Percentiles rank a stretch among this genome's conserved stretches.
phyloP scores from a whole-genome alignment of 2,329 filamentous ascomycete genomes.

The Xylaria polymorpha region DNA sequence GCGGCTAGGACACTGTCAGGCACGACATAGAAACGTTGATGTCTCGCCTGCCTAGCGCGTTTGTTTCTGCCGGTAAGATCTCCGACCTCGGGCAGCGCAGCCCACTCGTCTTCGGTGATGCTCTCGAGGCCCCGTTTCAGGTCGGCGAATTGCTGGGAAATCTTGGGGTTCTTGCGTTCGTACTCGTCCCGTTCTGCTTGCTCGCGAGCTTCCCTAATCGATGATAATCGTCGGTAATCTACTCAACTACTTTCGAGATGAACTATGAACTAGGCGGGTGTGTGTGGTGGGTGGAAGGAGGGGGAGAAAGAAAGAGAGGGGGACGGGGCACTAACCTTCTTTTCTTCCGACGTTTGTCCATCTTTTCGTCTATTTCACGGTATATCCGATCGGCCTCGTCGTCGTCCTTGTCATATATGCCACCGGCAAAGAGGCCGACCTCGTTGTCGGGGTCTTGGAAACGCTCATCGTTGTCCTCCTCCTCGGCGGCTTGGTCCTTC shows the following conservation, averaged over 20 bases:
- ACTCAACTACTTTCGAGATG: conserved; percentile 70
- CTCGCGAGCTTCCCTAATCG: conserved; percentile 91
- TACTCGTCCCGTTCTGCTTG: conserved; percentile 91
- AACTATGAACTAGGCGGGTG: conserved; percentile 74
- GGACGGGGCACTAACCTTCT: conserved; percentile 77
- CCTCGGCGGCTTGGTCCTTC: conserved; percentile 76
- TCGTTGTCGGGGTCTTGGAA: conserved; percentile 98
- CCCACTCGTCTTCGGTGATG: conserved; percentile 96
- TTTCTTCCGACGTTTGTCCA: conserved; percentile 87
- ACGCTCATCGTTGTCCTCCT: conserved; percentile 80
- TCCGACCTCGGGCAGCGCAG: conserved; percentile 92
- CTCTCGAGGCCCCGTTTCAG: conserved; percentile 89
- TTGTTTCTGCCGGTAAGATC: conserved; percentile 96
- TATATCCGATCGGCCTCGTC: conserved; percentile 98
- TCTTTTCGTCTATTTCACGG: conserved; percentile 94
- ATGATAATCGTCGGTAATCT: conserved; percentile 79
- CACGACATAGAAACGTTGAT: conserved; percentile 92
- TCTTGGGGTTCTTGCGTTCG: conserved; percentile 97
- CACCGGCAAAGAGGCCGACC: conserved; percentile 92
- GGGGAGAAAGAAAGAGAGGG: conserved; percentile 1
- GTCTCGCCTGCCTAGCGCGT: conserved; percentile 82
- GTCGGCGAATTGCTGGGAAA: conserved; percentile 97
- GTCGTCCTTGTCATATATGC: conserved; percentile 96
- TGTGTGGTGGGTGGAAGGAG: too few species aligned
- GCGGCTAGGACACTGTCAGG: conserved; percentile 95